These are phyloP conservation scores for Sanghuangporus baumii DNA, from an alignment of 1,284 basidiomycete genomes.

Conservation along the genomic window DNA sequence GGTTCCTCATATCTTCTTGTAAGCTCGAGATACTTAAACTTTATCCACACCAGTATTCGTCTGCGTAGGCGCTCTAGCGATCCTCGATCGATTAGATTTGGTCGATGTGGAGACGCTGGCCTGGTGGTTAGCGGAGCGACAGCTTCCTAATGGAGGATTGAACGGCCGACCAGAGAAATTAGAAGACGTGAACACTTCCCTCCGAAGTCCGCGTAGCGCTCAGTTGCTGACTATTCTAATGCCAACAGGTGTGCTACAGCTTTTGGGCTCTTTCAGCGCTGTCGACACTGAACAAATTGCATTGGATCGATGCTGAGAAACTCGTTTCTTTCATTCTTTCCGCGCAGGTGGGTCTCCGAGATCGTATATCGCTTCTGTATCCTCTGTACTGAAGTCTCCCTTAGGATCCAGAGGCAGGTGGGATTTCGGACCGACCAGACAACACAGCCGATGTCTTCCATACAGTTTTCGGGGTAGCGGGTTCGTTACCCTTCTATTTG, in stretches of 20 bases:
- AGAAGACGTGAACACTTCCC: conserved; percentile 70
- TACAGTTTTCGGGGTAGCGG: conserved; percentile 89
- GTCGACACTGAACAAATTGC: conserved; percentile 77
- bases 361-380: not conserved
- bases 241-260: conserved; percentile 85
- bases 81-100: conserved; percentile 75
- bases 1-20: not conserved
- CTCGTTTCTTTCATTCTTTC: conserved; percentile 80
- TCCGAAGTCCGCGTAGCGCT: not conserved
- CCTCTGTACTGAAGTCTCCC: conserved; percentile 1
- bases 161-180: conserved; percentile 97
- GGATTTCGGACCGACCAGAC: conserved; percentile 91
- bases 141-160: conserved; percentile 88
- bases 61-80: conserved; percentile 82
- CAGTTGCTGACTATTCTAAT: not conserved
- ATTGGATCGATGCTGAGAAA: conserved; percentile 91
- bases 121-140: conserved; percentile 93
- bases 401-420: conserved; percentile 86
- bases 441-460: conserved; percentile 97
- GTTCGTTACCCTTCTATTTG: conserved; percentile 35
- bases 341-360: conserved; percentile 59
- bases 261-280: conserved; percentile 94
- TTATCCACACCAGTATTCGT: conserved; percentile 70
- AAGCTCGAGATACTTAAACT: not conserved
- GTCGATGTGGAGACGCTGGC: conserved; percentile 73